phyloP scores from a whole-genome alignment of 306 rosid genomes.

The Pyrus pyrifolia region DNA sequence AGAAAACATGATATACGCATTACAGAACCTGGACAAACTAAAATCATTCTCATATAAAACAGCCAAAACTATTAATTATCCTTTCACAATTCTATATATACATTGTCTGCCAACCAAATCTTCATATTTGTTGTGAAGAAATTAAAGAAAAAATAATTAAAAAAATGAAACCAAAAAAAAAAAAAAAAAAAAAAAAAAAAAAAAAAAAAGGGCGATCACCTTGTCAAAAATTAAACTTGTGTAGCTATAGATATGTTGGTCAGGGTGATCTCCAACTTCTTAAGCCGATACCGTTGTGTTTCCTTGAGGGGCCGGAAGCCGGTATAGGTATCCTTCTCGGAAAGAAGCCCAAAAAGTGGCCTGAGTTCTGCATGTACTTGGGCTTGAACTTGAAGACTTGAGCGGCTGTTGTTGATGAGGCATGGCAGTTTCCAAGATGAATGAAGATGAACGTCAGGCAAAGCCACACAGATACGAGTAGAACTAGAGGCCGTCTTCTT shows the following conservation, averaged over 20 bases:
- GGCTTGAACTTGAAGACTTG: slow-evolving; percentile 53
- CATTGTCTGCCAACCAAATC: slow-evolving; percentile 28
- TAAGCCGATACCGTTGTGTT: slow-evolving; percentile 77
- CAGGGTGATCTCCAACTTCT: slow-evolving; percentile 59
- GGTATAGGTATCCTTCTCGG: slow-evolving; percentile 75
- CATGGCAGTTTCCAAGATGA: slow-evolving; percentile 33
- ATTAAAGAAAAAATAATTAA: not conserved
- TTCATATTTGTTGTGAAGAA: slow-evolving; percentile 26
- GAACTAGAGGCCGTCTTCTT: slow-evolving; percentile 29
- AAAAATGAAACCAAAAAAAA: not conserved
- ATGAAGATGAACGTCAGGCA: slow-evolving; percentile 35
- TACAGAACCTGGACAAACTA: slow-evolving; percentile 13
- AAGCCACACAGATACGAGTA: slow-evolving; percentile 25
- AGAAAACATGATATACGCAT: slow-evolving; percentile 10
- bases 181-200: not conserved
- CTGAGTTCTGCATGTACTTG: slow-evolving; percentile 33
- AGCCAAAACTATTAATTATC: slow-evolving; percentile 33
- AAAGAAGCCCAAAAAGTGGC: slow-evolving; percentile 77
- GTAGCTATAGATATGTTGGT: not conserved
- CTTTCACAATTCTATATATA: slow-evolving; percentile 30
- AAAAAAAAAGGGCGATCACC: slow-evolving; percentile 29
- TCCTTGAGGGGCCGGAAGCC: slow-evolving; percentile 85
- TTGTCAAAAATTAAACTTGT: slow-evolving; percentile 9
- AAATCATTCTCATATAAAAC: slow-evolving; percentile 19
- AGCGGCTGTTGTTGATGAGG: slow-evolving; percentile 28